A percentile compares a stretch with the other conserved stretches of the same genome.
Conservation (phyloP, 306 rosid genomes). For the Arachis stenosperma region DNA sequence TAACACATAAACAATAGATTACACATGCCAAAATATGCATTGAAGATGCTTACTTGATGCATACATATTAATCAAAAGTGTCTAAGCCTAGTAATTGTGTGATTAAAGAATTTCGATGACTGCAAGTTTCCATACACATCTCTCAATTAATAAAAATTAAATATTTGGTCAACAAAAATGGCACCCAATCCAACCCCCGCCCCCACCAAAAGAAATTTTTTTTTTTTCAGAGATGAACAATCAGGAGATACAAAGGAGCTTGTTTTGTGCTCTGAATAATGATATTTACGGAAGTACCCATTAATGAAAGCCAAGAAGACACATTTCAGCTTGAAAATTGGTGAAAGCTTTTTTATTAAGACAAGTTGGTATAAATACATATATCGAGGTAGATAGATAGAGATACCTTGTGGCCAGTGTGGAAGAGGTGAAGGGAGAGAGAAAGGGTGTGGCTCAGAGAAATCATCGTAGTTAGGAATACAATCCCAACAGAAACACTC, state of each 20-base stretch:
- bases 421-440: constrained; percentile 83
- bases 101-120: neutral
- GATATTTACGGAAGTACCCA: neutral
- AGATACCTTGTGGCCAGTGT: constrained; percentile 81
- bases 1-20: neutral
- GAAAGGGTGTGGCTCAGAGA: constrained; percentile 56
- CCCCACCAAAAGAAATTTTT: neutral
- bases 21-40: constrained; percentile 20
- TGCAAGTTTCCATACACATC: neutral
- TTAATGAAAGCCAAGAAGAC: constrained; percentile 1
- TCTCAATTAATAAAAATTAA: neutral
- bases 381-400: neutral
- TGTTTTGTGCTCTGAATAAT: neutral
- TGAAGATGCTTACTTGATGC: constrained; percentile 11
- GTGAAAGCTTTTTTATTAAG: neutral
- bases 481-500: constrained; percentile 64
- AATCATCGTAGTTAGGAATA: constrained; percentile 31
- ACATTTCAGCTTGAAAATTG: neutral
- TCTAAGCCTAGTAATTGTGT: neutral
- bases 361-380: too few species aligned
- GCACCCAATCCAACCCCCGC: too few species aligned
- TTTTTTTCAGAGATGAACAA: neutral
- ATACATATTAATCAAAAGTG: constrained; percentile 10
- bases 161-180: neutral
- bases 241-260: neutral